Conservation (phyloP, 208 protist genomes). For the Hexamita inflata region DNA sequence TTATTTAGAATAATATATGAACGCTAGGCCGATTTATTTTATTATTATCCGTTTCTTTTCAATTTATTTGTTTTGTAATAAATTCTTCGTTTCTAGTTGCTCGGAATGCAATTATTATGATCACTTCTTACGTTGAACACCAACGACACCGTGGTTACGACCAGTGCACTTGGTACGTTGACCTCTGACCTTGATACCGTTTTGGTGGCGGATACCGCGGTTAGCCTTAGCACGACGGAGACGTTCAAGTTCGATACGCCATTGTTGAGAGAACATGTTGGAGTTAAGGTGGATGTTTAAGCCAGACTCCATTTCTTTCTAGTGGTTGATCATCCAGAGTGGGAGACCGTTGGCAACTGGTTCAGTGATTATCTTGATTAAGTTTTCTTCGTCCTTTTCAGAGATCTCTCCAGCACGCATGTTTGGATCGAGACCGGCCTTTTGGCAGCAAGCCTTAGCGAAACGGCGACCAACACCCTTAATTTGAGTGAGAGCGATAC, state of each 20-base stretch:
- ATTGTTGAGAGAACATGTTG: conserved; percentile 80
- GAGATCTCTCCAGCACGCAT: conserved; percentile 62
- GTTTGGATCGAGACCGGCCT: conserved; percentile 85
- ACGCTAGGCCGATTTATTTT: no score
- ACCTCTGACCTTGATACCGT: conserved; percentile 90
- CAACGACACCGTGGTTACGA: conserved; percentile 73
- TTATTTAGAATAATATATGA: no score
- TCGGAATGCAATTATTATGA: no score
- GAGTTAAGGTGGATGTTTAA: conserved; percentile 84
- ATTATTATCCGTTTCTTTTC: no score
- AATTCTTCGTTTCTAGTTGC: no score
- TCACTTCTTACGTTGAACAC: conserved; percentile 71
- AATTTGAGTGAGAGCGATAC: conserved; percentile 50
- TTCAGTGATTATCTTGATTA: conserved; percentile 87
- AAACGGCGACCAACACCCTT: conserved; percentile 97
- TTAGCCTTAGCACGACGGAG: conserved; percentile 93
- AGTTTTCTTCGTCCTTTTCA: conserved; percentile 76
- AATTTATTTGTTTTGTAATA: no score
- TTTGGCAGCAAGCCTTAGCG: conserved; percentile 90
- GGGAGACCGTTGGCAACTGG: conserved; percentile 97
- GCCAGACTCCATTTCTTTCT: conserved; percentile 90
- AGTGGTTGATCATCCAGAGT: conserved; percentile 97
- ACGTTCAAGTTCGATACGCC: conserved; percentile 96
- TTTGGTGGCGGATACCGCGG: conserved; percentile 93
- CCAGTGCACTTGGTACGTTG: conserved; percentile 99